Evolutionary conservation across 2,329 filamentous ascomycete genomes (phyloP), one percentile per base, ranked within the genome.

Genomic region (Talaromyces sp.): DNA sequence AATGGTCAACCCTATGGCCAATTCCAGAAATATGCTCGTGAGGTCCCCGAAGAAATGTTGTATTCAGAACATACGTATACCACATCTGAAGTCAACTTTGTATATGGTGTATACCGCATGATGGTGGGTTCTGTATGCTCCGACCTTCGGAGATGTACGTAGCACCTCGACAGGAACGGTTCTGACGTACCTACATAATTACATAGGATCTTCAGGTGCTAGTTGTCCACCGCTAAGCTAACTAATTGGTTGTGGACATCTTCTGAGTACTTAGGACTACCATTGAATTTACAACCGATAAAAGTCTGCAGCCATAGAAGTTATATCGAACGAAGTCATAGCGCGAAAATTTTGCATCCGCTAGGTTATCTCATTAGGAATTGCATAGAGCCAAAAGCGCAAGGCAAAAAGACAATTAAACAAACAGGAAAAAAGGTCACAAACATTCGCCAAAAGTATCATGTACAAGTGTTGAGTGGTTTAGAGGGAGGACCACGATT

Each of bases 391-490:
- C 33, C 33, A 56, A 33, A 56, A 56, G 52, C 52, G 33, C 52
- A 65, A 67, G 67, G 68, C 66, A 68, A 66, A 70, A 72, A 72
- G 67, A 72, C 72, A 73, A 67, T 72, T 64, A 72, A 74, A 75
- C 72, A 76, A n/a, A 50, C 54, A 33, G 39, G 33, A 33, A 4
- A 37, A 5, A 50, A 35, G 43, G 24, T 52, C 48, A 52, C 48
- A 45, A 60, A 35, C 54, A 52, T 33, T 45, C 47, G 63, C 47
- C 54, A 64, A 56, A 47, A 60, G 24, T 77, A 78, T 78, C 77
- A 78, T 79, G 76, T 78, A 79, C 77, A 79, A 76, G 72, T 35
- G 22, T 50, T 37, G 43, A 24, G 19, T 41, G 47, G 35, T 37
- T 56, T 35, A 33, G 33, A 33, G 52, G 10, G 47, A 31, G 22